Base-by-base conservation (phyloP, 2,329 filamentous ascomycete genomes). In the Xylaria sp. region DNA sequence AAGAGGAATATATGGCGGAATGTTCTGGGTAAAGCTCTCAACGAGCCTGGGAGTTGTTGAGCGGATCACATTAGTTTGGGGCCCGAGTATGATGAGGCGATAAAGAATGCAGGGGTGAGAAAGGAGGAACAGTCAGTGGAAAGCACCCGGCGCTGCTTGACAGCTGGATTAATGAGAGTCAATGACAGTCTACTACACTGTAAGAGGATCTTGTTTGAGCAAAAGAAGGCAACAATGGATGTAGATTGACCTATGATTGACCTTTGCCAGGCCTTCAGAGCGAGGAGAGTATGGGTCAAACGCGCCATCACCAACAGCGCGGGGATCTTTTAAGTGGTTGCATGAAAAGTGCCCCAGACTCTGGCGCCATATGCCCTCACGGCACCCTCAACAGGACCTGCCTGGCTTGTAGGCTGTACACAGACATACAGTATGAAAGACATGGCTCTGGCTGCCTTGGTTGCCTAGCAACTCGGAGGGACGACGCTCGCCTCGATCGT, bases 1-100 rank as follows among this genome's bases (percentile, higher is more conserved):
- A 71, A 70, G 69, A 66, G 65, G 70, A 68, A 72, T 80, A 79
- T 80, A 80, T 76, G 75, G 60, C 40, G 61, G 67, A 56, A 35
- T 48, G 60, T 65, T 62, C 62, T 66, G 58, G 60, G 70, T 68
- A 70, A 71, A 73, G 66, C 65, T 70, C 66, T 46, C 54, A 56
- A 27, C 57, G 63, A 69, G 68, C 67, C 58, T 70, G 60, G 47
- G 31, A 64, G 48, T 56, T 62, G 66, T 67, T 67, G 70, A 58
- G 64, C 58, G 60, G 70, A 73, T 75, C 73, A 74, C 72, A 72
- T 66, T 65, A 68, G 67, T 61, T 64, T 58, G 64, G 63, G 61
- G 66, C 58, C 64, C 62, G 62, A 70, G 68, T 69, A 68, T 68
- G 60, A 60, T 66, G 60, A 72, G 65, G 63, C 62, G 46, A 65